Evolutionary conservation across 208 protist genomes (phyloP).

Genomic region (Acanthamoeba royreba): DNA sequence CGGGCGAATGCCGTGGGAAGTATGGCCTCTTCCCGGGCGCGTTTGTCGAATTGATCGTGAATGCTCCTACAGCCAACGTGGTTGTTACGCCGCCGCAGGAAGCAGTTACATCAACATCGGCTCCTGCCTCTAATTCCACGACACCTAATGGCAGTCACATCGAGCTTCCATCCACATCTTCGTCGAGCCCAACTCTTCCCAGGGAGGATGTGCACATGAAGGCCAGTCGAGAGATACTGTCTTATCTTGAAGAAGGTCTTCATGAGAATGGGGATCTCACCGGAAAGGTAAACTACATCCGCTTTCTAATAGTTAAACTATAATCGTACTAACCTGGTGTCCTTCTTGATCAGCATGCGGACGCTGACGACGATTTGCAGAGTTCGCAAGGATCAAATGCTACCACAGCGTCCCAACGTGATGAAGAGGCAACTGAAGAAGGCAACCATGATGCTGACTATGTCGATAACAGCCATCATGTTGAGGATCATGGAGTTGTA

Average conservation of each 20-base stretch:
- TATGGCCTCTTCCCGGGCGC: neutral
- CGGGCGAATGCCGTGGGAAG: neutral
- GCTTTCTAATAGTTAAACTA: too few species aligned
- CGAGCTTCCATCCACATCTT: neutral
- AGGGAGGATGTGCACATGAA: neutral
- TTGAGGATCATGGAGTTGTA: too few species aligned
- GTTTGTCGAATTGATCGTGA: neutral
- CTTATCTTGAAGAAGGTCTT: neutral
- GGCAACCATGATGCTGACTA: neutral
- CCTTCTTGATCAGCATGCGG: neutral
- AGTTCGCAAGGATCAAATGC: neutral
- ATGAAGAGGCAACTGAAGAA: neutral
- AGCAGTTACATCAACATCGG: neutral
- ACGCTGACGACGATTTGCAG: too few species aligned
- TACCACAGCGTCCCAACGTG: neutral
- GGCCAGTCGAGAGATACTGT: neutral
- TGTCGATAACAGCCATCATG: neutral
- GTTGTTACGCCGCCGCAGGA: neutral
- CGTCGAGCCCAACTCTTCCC: neutral
- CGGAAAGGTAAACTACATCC: too few species aligned
- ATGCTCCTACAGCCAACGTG: neutral
- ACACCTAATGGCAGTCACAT: neutral
- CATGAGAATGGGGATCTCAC: neutral
- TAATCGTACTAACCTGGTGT: too few species aligned
- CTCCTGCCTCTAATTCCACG: neutral